Evolutionary conservation across 805 yeast species (phyloP).

Genomic region (Blastobotrys parvus): DNA sequence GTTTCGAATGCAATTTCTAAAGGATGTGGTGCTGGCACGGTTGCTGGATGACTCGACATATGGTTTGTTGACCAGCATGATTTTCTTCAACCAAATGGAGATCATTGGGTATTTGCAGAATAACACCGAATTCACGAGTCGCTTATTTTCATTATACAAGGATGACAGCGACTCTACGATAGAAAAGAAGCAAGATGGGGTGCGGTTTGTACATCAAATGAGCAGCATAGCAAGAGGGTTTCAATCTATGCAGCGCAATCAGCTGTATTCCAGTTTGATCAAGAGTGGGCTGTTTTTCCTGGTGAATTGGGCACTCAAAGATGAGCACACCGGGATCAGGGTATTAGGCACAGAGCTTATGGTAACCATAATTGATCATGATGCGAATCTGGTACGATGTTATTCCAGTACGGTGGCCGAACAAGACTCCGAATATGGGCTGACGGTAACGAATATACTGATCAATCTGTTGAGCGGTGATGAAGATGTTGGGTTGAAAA

Average conservation of each 20-base stretch:
- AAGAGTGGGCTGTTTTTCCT: conserved; percentile 61
- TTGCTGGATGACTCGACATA: conserved; percentile 74
- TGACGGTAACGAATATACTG: conserved; percentile 26
- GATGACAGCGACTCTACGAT: conserved; percentile 5
- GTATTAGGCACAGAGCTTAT: conserved; percentile 73
- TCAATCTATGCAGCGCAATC: conserved; percentile 52
- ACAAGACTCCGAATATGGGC: conserved; percentile 7
- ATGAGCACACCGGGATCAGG: conserved; percentile 34
- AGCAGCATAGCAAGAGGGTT: conserved; percentile 62
- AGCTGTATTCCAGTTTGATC: conserved; percentile 56
- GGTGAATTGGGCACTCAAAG: conserved; percentile 59
- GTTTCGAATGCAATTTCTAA: conserved; percentile 68
- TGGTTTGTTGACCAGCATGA: conserved; percentile 55
- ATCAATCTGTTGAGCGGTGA: conserved; percentile 56
- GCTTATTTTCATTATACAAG: conserved; percentile 52
- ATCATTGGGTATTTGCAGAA: conserved; percentile 52
- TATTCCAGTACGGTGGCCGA: conserved; percentile 3
- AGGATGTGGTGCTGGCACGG: conserved; percentile 80
- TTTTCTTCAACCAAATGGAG: conserved; percentile 60
- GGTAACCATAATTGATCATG: conserved; percentile 76
- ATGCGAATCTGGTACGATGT: conserved; percentile 46
- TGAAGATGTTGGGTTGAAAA: conserved; percentile 59
- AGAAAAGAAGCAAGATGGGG: conserved; percentile 45
- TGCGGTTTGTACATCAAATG: conserved; percentile 72
- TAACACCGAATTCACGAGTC: conserved; percentile 43